Evolutionary conservation across 2,329 filamentous ascomycete genomes (phyloP), one percentile per base, ranked within the genome.

Genomic region (Didymella keratinophila): DNA sequence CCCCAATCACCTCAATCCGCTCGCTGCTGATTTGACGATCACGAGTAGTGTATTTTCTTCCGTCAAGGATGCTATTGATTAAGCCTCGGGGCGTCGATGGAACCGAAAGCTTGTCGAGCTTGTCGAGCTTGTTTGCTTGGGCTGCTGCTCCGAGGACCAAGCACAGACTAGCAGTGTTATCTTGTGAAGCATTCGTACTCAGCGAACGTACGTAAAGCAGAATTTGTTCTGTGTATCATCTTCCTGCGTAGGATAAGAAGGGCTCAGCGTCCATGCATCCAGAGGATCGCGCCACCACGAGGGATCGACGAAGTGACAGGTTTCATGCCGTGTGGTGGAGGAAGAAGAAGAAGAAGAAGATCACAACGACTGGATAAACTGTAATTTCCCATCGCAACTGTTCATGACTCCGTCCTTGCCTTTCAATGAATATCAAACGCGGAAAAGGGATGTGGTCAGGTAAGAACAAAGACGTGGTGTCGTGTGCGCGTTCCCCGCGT

Each of bases 61-160:
- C n/a, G n/a, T 20, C 49, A n/a, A 30, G 34, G 27, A 23, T 52
- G 23, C 20, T 2, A 30, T 52, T 25, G 28, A 37, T 32, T 34
- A 60, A 60, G 56, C 56, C 52, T 52, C 34, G 42, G 34, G 21
- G 50, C 30, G 32, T 16, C 25, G 45, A 42, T 21, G 16, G 36
- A 39, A 46, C 39, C 27, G 41, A 58, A 49, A 50, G 56, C 56
- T 58, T 58, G 56, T 56, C 16, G 16, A 27, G 21, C 41, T 43
- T 25, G 10, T 28, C 16, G 23, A 27, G 21, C 41, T 43, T 25
- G 10, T 28, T 42, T 54, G 50, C 34, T 54, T 54, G 45, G 20
- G 45, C 11, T 27, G 18, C 16, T 11, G 45, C 32, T 20, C 21
- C 18, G 30, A 44, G 36, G 11, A 18, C 27, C 8, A n/a, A 45